Conservation (phyloP, 179 eudicot species). For the Spinacia oleracea region DNA sequence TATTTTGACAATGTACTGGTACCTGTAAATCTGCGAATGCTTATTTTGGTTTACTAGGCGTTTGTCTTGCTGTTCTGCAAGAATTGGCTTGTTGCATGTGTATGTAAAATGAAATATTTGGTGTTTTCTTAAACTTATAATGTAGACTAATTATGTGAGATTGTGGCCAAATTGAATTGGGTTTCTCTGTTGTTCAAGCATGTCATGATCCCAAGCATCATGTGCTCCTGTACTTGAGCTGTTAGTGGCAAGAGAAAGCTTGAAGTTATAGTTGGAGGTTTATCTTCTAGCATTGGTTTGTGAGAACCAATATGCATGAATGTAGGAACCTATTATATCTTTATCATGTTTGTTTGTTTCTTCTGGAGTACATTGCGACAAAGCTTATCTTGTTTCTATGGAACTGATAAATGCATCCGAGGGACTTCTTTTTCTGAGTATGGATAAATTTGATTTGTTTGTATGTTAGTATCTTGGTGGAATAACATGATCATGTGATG, state of each 20-base stretch:
- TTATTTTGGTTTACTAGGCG: slow-evolving; percentile 11
- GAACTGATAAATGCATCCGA: neutral
- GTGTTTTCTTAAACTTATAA: neutral
- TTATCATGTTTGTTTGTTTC: neutral
- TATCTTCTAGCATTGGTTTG: neutral
- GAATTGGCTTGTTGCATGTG: slow-evolving; percentile 31
- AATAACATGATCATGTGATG: neutral
- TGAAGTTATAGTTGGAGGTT: neutral
- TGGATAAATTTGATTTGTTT: neutral
- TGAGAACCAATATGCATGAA: slow-evolving; percentile 17
- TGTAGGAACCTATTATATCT: neutral
- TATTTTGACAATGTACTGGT: slow-evolving; percentile 27
- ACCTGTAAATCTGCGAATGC: slow-evolving; percentile 16
- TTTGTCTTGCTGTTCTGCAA: slow-evolving; percentile 8
- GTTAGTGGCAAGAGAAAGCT: neutral
- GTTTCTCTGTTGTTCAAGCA: neutral
- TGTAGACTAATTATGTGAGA: neutral
- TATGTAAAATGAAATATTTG: neutral
- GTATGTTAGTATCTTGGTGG: neutral
- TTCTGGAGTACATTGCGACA: neutral
- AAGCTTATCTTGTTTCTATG: neutral
- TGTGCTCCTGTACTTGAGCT: slow-evolving; percentile 11
- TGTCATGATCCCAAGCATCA: neutral
- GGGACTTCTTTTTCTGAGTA: neutral
- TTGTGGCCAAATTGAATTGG: slow-evolving; percentile 13